Evolutionary conservation across 345 rosid genomes (phyloP).

Genomic region (Arabis hirsuta): DNA sequence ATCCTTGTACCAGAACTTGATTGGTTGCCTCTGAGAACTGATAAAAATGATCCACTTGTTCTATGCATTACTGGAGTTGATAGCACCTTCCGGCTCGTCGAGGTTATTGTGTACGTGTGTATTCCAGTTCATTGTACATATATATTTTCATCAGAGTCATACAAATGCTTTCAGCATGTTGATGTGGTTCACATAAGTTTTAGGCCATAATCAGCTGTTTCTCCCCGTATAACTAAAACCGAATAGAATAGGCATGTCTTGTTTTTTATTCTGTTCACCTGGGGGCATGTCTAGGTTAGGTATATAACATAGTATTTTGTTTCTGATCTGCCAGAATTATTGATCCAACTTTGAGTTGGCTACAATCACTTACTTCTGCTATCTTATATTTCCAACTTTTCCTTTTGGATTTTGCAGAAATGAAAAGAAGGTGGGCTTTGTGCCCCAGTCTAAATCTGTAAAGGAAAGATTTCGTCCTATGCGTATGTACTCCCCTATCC

Average conservation of each 20-base stretch:
- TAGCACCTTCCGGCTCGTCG: slow-evolving; percentile 91
- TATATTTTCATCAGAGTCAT: slow-evolving; percentile 15
- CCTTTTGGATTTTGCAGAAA: slow-evolving; percentile 53
- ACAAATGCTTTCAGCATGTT: slow-evolving; percentile 19
- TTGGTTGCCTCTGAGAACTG: slow-evolving; percentile 85
- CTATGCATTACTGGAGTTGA: slow-evolving; percentile 97
- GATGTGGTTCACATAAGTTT: slow-evolving; percentile 12
- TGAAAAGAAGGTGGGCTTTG: slow-evolving; percentile 63
- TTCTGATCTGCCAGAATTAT: slow-evolving; percentile 19
- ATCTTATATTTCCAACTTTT: slow-evolving; percentile 17
- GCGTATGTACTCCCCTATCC: slow-evolving; percentile 86
- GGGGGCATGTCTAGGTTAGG: slow-evolving; percentile 10
- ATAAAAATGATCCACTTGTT: slow-evolving; percentile 82
- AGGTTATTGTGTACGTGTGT: slow-evolving; percentile 73
- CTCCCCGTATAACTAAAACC: slow-evolving; percentile 26
- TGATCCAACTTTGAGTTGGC: slow-evolving; percentile 29
- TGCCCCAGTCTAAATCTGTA: slow-evolving; percentile 51
- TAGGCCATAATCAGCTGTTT: slow-evolving; percentile 23
- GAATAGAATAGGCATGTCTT: slow-evolving; percentile 22
- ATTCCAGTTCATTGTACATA: slow-evolving; percentile 24
- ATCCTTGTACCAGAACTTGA: slow-evolving; percentile 95
- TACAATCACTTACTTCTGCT: slow-evolving; percentile 22
- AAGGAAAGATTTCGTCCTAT: slow-evolving; percentile 94
- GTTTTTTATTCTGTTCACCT: slow-evolving; percentile 12
- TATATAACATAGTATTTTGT: slow-evolving; percentile 1